These are phyloP conservation scores for Candida mattraensis DNA, from an alignment of 805 yeast species.

Conservation along the genomic window DNA sequence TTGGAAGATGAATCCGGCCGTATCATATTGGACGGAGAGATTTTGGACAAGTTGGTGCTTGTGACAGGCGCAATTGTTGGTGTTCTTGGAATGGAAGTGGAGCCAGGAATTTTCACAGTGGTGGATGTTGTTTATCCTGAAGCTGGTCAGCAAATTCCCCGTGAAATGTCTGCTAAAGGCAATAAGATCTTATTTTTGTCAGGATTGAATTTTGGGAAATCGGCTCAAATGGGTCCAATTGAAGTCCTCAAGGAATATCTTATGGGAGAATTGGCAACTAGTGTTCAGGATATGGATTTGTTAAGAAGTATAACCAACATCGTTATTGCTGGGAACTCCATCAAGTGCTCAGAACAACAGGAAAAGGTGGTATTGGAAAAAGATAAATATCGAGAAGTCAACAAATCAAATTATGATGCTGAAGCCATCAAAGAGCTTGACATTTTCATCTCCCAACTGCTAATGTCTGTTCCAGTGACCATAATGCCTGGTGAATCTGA, in stretches of 20 bases:
- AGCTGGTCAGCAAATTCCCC: conserved; percentile 53
- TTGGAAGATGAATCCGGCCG: conserved; percentile 94
- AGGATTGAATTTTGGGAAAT: conserved; percentile 60
- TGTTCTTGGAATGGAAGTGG: conserved; percentile 79
- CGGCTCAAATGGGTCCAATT: conserved; percentile 43
- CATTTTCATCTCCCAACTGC: conserved; percentile 52
- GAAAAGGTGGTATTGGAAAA: conserved; percentile 30
- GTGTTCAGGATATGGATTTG: conserved; percentile 18
- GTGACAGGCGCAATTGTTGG: conserved; percentile 93
- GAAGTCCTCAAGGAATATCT: conserved; percentile 69
- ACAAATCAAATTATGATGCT: conserved; percentile 50
- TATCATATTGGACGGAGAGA: conserved; percentile 66
- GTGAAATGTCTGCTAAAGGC: conserved; percentile 21
- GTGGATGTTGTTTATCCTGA: conserved; percentile 77
- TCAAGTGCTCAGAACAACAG: conserved; percentile 22
- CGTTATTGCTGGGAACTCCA: conserved; percentile 73
- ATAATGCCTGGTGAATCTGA: conserved; percentile 85
- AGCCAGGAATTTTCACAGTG: conserved; percentile 80
- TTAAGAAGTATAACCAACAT: conserved; percentile 43
- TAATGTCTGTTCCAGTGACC: conserved; percentile 63
- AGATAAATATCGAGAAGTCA: conserved; percentile 49
- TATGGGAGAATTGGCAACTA: conserved; percentile 57
- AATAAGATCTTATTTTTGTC: conserved; percentile 70
- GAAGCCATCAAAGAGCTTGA: conserved; percentile 58
- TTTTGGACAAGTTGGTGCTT: conserved; percentile 55